Evolutionary conservation across 495 filamentous ascomycete genomes (phyloP), one percentile per base, ranked within the genome.

Genomic region (Penicillium cataractarum): DNA sequence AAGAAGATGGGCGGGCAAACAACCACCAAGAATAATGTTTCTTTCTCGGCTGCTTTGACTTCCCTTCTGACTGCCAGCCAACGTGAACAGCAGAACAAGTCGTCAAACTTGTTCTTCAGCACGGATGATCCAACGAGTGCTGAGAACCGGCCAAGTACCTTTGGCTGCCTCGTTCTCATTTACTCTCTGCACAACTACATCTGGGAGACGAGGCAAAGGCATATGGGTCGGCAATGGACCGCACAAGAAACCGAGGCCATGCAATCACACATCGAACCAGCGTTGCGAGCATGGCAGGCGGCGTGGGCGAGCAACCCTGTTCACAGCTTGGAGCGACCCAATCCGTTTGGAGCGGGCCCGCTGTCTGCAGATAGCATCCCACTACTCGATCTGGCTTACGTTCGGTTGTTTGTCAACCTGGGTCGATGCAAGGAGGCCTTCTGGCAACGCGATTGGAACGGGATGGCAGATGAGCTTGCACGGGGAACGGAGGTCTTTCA

Each of bases 111-210:
- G 46, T 78, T 80, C 51, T 80, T 76, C 72, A 60, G 22, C 35
- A 44, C 62, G 31, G 79, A 76, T 53, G 76, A 78, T 44, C 70
- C 87, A 2, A 78, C 84, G 22, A 83, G 84, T 67, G 86, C 82
- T 57, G 85, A 93, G 52, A 78, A 96, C 58, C 88, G 87, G 62
- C 93, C 93, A 3, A 98, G 95, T 75, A 95, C 93, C 6, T 97
- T 97, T 68, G 95, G 95, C 22, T 98, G 95, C 76, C 79, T 97
- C 17, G 84, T 97, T 12, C 80, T 99, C 55, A 98, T 99, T 71
- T 96, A 97, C 74, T 94, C 95, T 1, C 79, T 99, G 27, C 95
- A 99, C 75, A 97, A 97, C 64, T 97, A 97, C 74, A 97, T 98
- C 48, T 98, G 95, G 95, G 94, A 98, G 76, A 97, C 93, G 2